Evolutionary conservation across 805 yeast genomes (phyloP).

Genomic region (Dipodascus geniculatus): DNA sequence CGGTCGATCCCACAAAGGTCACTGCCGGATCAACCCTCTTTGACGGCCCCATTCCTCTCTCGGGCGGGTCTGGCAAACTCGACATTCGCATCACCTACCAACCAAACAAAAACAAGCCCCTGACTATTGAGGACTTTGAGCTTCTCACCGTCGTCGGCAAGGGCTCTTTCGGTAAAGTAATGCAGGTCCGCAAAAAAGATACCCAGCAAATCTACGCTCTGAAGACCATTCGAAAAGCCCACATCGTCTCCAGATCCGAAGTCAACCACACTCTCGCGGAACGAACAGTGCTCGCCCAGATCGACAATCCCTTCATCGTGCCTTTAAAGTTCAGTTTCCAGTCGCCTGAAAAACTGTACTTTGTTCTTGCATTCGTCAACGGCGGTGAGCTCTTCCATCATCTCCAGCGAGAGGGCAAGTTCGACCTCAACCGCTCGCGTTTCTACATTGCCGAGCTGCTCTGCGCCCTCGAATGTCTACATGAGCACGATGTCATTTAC

Average conservation of each 20-base stretch:
- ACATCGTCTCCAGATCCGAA: conserved; percentile 86
- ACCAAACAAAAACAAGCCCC: conserved; percentile 10
- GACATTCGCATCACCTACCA: conserved; percentile 32
- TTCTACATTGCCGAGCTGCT: conserved; percentile 91
- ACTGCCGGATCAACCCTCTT: conserved; percentile 7
- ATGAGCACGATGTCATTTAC: conserved; percentile 83
- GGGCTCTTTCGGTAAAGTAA: conserved; percentile 96
- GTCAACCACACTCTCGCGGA: conserved; percentile 95
- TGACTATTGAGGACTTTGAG: conserved; percentile 86
- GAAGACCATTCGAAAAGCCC: conserved; percentile 87
- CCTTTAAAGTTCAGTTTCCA: conserved; percentile 95
- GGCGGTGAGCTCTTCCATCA: conserved; percentile 97
- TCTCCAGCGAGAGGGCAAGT: conserved; percentile 80
- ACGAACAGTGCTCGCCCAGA: conserved; percentile 86
- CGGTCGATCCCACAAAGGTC: neutral
- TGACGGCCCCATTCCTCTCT: conserved; percentile 4
- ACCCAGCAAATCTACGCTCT: conserved; percentile 90
- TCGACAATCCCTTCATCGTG: conserved; percentile 89
- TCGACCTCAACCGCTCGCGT: conserved; percentile 78
- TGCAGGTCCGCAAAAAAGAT: conserved; percentile 96
- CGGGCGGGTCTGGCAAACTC: conserved; percentile 21
- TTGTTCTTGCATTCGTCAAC: conserved; percentile 85
- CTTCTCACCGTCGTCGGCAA: conserved; percentile 91
- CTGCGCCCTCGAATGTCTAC: conserved; percentile 86
- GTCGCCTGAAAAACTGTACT: conserved; percentile 86